phyloP scores from a whole-genome alignment of 805 yeast species.

The Wickerhamomyces sydowiorum region DNA sequence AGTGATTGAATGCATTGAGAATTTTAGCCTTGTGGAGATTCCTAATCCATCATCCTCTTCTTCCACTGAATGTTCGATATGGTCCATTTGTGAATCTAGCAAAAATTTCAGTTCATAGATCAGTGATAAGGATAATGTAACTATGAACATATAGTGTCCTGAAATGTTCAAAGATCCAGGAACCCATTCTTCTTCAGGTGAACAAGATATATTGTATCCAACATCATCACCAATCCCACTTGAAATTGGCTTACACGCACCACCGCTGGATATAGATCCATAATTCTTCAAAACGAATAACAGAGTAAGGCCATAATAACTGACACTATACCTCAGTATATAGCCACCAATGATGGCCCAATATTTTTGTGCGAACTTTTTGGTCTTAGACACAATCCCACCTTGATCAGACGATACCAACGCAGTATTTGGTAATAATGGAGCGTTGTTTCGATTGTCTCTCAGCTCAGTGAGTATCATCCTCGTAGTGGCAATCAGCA shows the following conservation, averaged over 20 bases:
- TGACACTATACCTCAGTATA: not conserved
- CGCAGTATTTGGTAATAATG: too few relatives aligned
- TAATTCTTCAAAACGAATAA: not conserved
- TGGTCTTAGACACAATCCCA: too few relatives aligned
- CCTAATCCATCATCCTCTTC: not conserved
- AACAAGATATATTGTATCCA: slow-evolving; percentile 2
- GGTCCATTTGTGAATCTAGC: not conserved
- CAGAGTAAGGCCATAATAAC: not conserved
- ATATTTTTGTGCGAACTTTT: too few relatives aligned
- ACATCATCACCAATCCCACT: slow-evolving; percentile 2
- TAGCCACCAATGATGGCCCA: too few relatives aligned
- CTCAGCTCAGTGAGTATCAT: too few relatives aligned
- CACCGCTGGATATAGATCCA: not conserved
- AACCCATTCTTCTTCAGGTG: slow-evolving; percentile 1
- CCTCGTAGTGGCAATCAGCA: too few relatives aligned
- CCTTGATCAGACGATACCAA: too few relatives aligned
- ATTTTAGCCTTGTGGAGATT: not conserved
- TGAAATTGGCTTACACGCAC: not conserved
- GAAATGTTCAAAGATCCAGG: slow-evolving; percentile 2
- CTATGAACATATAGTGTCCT: slow-evolving; percentile 1
- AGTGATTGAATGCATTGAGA: not conserved
- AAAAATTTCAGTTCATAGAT: not conserved
- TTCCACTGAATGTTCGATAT: not conserved
- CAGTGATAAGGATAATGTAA: not conserved
- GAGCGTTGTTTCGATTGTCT: too few relatives aligned